Evolutionary conservation across 2,329 filamentous ascomycete species (phyloP).

Genomic region (Apiospora marii): DNA sequence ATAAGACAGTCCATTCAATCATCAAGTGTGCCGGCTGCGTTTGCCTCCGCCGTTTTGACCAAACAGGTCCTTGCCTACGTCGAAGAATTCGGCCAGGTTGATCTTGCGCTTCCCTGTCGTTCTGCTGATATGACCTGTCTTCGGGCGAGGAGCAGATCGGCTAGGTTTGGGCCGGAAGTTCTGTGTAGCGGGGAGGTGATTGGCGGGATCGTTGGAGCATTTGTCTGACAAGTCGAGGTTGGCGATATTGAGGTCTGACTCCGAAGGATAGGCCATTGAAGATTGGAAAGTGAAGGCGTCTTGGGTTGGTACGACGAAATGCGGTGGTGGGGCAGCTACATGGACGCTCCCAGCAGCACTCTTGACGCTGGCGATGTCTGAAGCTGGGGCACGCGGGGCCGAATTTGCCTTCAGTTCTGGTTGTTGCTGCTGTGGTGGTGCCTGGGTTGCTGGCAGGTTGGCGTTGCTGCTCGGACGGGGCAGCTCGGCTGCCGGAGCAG

Average conservation of each 20-base stretch:
- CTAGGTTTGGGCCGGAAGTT: conserved; percentile 36
- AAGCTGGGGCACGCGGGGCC: conserved; percentile 38
- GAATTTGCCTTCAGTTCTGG: conserved; percentile 47
- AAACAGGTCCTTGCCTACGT: conserved; percentile 69
- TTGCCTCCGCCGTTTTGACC: conserved; percentile 55
- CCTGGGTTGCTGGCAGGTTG: not conserved
- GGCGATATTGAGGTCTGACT: conserved; percentile 66
- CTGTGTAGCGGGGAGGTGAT: conserved; percentile 41
- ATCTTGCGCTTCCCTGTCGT: conserved; percentile 78
- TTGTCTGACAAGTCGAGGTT: conserved; percentile 67
- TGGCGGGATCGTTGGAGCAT: conserved; percentile 47
- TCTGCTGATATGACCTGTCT: conserved; percentile 59
- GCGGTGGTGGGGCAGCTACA: conserved; percentile 38
- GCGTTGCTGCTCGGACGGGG: conserved; percentile 54
- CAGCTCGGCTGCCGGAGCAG: conserved; percentile 65
- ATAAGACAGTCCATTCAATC: not conserved
- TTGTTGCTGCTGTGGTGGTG: conserved; percentile 45
- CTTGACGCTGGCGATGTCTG: conserved; percentile 29
- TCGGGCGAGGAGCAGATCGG: conserved; percentile 36
- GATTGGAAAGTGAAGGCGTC: conserved; percentile 76
- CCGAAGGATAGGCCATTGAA: conserved; percentile 64
- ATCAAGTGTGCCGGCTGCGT: conserved; percentile 57
- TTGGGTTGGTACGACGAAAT: conserved; percentile 61
- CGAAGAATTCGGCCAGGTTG: conserved; percentile 79
- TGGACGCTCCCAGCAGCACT: conserved; percentile 24